Base-by-base conservation (phyloP, 1,139 yeast species). In the Saccharomycopsis crataegensis region DNA sequence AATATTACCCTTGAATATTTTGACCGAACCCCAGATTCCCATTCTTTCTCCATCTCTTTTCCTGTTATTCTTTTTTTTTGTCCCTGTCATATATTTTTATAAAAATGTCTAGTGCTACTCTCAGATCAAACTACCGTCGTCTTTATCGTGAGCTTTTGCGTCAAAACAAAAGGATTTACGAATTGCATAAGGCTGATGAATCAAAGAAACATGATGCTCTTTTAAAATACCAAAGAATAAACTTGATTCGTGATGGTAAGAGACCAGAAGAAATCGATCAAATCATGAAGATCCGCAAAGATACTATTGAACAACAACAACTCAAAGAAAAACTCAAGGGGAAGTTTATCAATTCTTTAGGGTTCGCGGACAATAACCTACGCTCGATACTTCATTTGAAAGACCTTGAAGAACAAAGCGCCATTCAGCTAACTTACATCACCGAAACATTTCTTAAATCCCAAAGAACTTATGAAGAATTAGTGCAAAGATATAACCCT, bases 401-500 rank as follows among this genome's bases (percentile, higher is more conserved):
- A 31, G 58, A 57, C 7, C 54, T 59, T 32, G 58, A 59, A 14
- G 63, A 65, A 34, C 67, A 67, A 51, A 32, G 50, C 36, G 34
- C 37, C 11, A 48, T 40, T 2, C 46, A 34, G 42, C 36, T 50
- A 38, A 12, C 58, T 52, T 31, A 48, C 16, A 42, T 37, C 14
- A 52, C 57, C 64, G 65, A 58, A 70, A 79, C 60, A 55, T 91
- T 82, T 63, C 72, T 91, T 55, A 73, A 74, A 49, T 80, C 85
- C 59, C 98, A 91, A 67, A 75, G 95, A 59, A 80, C 76, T 9
- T 91, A 89, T 69, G 82, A 80, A 58, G 93, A 85, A 59, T 75
- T 93, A 54, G 73, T 91, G 51, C 94, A 86, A 60, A 77, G 96
- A 61, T 91, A 91, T 68, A 89, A 91, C 64, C 93, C 96, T 1